Percentiles rank a stretch among this genome's conserved stretches.
These are phyloP conservation scores for Alternaria metachromatica DNA, from an alignment of 2,329 filamentous ascomycete species.

Conservation along the genomic window DNA sequence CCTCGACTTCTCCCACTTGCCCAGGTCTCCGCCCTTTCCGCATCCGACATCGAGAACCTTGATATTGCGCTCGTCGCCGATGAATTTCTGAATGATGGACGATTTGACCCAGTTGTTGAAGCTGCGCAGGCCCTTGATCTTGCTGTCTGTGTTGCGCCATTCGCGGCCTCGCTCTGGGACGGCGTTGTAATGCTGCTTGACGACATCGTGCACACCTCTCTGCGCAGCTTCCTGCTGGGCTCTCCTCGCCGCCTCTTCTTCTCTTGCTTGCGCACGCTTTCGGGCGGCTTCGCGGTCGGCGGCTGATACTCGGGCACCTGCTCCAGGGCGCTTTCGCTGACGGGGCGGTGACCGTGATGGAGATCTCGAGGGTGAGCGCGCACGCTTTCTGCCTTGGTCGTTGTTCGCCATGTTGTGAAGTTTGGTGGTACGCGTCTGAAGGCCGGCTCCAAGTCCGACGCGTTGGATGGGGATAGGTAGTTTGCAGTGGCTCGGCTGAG, in stretches of 20 bases:
- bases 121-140: conserved; percentile 90
- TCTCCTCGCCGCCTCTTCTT: conserved; percentile 58
- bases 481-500: background rate
- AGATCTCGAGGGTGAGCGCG: conserved; percentile 45
- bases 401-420: conserved; percentile 27
- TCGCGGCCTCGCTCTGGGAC: conserved; percentile 92
- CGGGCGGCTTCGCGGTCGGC: conserved; percentile 72
- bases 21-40: conserved; percentile 93
- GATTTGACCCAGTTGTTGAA: conserved; percentile 99
- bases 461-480: background rate
- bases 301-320: conserved; percentile 65
- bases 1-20: conserved; percentile 94
- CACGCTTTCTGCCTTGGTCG: conserved; percentile 34
- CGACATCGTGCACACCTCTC: conserved; percentile 79
- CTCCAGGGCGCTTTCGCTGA: conserved; percentile 68
- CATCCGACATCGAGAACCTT: conserved; percentile 93
- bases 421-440: background rate
- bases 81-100: conserved; percentile 93
- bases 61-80: conserved; percentile 61
- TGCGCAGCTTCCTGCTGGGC: conserved; percentile 46
- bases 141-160: conserved; percentile 92
- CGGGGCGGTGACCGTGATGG: conserved; percentile 58
- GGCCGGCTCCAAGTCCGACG: conserved; percentile 5
- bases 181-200: conserved; percentile 93
- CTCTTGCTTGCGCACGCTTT: conserved; percentile 53